These are phyloP conservation scores for Oligophagozyma castellii DNA, from an alignment of 1,139 yeast species.

Conservation along the genomic window DNA sequence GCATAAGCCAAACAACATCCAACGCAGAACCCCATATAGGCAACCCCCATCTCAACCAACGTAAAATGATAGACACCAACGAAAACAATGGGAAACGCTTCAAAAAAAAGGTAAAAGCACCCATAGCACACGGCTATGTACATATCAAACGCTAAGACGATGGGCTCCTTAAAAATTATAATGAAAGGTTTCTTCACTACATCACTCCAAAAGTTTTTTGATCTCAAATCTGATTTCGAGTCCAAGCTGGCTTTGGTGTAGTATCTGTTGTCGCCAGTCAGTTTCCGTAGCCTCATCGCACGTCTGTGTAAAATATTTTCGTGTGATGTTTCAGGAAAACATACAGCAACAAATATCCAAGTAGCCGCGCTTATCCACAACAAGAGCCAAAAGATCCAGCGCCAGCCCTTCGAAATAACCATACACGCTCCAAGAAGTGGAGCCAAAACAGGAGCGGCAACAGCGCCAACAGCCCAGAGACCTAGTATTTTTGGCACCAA, in stretches of 20 bases:
- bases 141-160: conserved; percentile 10
- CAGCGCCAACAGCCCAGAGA: conserved; percentile 40
- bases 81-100: conserved; percentile 47
- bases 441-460: conserved; percentile 50
- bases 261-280: conserved; percentile 33
- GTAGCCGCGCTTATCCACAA: conserved; percentile 29
- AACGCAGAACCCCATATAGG: conserved; percentile 14
- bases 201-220: conserved; percentile 26
- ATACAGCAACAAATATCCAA: conserved; percentile 24
- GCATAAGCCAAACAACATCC: conserved; percentile 12
- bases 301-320: conserved; percentile 33
- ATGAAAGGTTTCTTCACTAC: conserved; percentile 38
- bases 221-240: not conserved
- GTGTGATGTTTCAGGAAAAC: conserved; percentile 40
- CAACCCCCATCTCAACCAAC: conserved; percentile 11
- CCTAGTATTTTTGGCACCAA: conserved; percentile 31
- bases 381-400: conserved; percentile 35
- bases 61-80: conserved; percentile 33
- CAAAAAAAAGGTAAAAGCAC: conserved; percentile 43
- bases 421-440: conserved; percentile 44
- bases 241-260: conserved; percentile 14
- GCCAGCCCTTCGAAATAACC: conserved; percentile 33
- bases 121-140: conserved; percentile 44
- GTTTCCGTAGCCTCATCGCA: conserved; percentile 33
- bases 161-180: conserved; percentile 24